phyloP scores from a whole-genome alignment of 106 monocot genomes.

The Cymbidium sinense region DNA sequence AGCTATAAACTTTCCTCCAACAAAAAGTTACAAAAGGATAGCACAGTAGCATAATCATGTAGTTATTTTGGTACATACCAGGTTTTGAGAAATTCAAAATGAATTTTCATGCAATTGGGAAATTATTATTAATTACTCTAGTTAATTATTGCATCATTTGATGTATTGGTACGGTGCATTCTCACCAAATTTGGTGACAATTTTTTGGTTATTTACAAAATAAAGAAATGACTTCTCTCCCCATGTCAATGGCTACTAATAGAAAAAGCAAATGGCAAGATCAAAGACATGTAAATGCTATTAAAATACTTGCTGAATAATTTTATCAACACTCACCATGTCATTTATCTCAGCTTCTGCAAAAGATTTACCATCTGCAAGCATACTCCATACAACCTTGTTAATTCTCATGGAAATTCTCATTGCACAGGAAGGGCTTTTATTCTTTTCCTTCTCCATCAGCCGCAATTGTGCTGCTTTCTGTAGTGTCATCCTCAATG shows the following conservation, averaged over 20 bases:
- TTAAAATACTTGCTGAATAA: not conserved
- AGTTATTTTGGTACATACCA: too few relatives aligned
- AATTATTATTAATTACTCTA: too few relatives aligned
- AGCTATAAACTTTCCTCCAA: too few relatives aligned
- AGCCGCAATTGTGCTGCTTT: constrained; percentile 80
- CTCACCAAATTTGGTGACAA: not conserved
- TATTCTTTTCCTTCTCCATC: constrained; percentile 98
- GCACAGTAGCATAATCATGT: too few relatives aligned
- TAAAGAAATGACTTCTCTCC: not conserved
- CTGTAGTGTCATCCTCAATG: constrained; percentile 65
- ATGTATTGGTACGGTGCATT: too few relatives aligned
- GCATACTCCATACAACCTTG: constrained; percentile 96
- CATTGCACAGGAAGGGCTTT: constrained; percentile 98
- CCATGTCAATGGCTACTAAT: not conserved
- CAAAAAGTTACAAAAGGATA: too few relatives aligned
- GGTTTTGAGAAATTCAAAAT: too few relatives aligned
- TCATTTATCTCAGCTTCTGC: constrained; percentile 97
- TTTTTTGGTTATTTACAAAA: not conserved
- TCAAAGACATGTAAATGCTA: not conserved
- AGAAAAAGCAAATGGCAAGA: not conserved
- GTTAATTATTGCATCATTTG: too few relatives aligned
- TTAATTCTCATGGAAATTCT: constrained; percentile 84
- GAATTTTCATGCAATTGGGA: too few relatives aligned
- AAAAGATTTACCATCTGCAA: constrained; percentile 92
- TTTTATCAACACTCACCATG: constrained; percentile 55